Percentiles rank a stretch among this genome's conserved stretches.
Conservation (phyloP, 139 green algal species). For the Microglena sp. region DNA sequence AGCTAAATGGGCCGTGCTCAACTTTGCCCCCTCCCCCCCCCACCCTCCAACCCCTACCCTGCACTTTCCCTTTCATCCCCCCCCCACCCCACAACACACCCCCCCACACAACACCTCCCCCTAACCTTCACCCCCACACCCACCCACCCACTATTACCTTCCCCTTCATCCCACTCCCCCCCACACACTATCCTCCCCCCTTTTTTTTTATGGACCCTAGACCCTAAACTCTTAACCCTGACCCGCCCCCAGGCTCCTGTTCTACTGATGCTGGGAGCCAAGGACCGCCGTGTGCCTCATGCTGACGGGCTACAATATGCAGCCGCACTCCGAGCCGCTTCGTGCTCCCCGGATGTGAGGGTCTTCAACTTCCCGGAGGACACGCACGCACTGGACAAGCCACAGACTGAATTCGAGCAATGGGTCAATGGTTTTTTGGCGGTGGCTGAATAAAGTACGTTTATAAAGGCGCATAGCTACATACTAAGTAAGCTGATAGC, state of each 20-base stretch:
- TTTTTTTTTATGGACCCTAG: background rate
- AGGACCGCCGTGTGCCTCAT: conserved; percentile 49
- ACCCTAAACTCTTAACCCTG: background rate
- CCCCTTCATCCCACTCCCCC: no score
- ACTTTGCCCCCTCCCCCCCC: no score
- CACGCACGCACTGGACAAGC: conserved; percentile 73
- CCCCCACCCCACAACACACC: no score
- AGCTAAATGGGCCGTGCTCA: no score
- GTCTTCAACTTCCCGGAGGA: conserved; percentile 81
- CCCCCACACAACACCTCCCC: no score
- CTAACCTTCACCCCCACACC: no score
- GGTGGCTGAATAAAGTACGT: conserved; percentile 11
- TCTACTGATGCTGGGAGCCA: conserved; percentile 76
- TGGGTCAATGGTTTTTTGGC: conserved; percentile 45
- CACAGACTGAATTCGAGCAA: conserved; percentile 83
- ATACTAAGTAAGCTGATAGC: no score
- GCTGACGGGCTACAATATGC: conserved; percentile 67
- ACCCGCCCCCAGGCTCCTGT: conserved; percentile 42
- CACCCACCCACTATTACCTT: no score
- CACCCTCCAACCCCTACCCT: no score
- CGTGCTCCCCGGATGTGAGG: conserved; percentile 23
- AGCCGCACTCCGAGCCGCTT: conserved; percentile 39
- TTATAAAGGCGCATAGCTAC: no score
- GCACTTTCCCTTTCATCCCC: no score
- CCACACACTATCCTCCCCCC: no score